Conservation (phyloP, 164 flowering plant species). For the Vitis amurensis region DNA sequence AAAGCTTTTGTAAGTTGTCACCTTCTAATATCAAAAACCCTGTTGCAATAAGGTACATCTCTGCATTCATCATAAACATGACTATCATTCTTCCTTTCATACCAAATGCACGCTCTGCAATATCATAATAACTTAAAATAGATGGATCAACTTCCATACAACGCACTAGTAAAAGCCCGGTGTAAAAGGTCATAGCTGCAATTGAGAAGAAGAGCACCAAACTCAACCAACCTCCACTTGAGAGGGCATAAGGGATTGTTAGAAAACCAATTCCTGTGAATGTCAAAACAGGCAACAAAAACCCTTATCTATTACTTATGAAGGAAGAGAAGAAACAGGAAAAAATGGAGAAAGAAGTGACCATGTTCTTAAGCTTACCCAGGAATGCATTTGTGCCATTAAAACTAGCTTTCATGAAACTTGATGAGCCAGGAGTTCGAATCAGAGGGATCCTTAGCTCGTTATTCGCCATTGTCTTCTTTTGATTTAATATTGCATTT, state of each 20-base stretch:
- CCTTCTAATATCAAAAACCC: slow-evolving; percentile 28
- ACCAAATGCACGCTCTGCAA: slow-evolving; percentile 37
- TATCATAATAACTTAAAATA: slow-evolving; percentile 34
- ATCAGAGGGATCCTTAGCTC: slow-evolving; percentile 10
- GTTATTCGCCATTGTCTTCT: not conserved
- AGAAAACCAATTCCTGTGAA: slow-evolving; percentile 31
- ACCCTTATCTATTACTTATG: no score
- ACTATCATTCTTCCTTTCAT: slow-evolving; percentile 27
- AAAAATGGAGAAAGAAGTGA: no score
- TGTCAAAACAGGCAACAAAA: no score
- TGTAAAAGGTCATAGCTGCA: slow-evolving; percentile 20
- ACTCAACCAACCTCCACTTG: slow-evolving; percentile 46
- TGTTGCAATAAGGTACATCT: slow-evolving; percentile 33
- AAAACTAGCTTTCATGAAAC: slow-evolving; percentile 15
- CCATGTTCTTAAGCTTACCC: not conserved
- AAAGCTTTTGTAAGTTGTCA: slow-evolving; percentile 15
- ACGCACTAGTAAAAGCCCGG: slow-evolving; percentile 25
- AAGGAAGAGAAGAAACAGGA: not conserved
- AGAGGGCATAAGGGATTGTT: slow-evolving; percentile 41
- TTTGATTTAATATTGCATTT: not conserved
- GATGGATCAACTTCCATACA: slow-evolving; percentile 37
- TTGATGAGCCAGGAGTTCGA: not conserved
- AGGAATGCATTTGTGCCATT: slow-evolving; percentile 23
- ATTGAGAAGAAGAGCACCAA: slow-evolving; percentile 22
- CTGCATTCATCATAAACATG: slow-evolving; percentile 22